These are phyloP conservation scores for Macroventuria anomochaeta DNA, from an alignment of 2,329 filamentous ascomycete genomes.

Conservation along the genomic window DNA sequence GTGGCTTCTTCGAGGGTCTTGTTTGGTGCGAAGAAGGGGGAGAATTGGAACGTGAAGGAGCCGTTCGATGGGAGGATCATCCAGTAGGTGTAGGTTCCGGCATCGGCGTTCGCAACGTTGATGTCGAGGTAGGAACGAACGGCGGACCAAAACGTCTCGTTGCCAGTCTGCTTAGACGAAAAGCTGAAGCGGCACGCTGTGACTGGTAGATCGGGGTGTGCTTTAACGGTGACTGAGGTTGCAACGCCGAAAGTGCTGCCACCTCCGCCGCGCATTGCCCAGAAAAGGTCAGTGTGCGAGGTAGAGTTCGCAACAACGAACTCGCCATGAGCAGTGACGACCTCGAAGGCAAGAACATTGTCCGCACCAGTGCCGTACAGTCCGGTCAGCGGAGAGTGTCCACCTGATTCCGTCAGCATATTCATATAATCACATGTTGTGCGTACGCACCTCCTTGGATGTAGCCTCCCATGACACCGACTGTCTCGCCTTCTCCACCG, in stretches of 20 bases:
- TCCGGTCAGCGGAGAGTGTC: conserved; percentile 61
- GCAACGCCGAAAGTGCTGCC: conserved; percentile 46
- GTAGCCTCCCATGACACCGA: conserved; percentile 58
- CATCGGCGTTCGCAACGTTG: conserved; percentile 46
- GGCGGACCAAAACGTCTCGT: conserved; percentile 47
- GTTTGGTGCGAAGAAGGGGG: conserved; percentile 45
- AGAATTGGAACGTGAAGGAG: conserved; percentile 43
- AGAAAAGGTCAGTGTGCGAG: conserved; percentile 44
- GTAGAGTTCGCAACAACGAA: conserved; percentile 41
- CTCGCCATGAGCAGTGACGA: conserved; percentile 42
- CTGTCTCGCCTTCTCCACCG: conserved; percentile 58
- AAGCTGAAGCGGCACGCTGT: conserved; percentile 44
- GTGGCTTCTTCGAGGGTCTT: conserved; percentile 41
- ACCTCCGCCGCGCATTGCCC: conserved; percentile 46
- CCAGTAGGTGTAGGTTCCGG: conserved; percentile 46
- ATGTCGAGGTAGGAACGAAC: conserved; percentile 39
- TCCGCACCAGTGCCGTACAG: conserved; percentile 51
- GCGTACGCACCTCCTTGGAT: conserved; percentile 51
- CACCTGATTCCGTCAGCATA: conserved; percentile 28
- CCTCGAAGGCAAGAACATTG: conserved; percentile 45
- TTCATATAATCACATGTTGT: fast-evolving
- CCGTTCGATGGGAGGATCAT: conserved; percentile 42
- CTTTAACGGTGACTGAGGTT: conserved; percentile 44
- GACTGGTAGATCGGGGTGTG: conserved; percentile 42
- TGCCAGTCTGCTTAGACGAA: conserved; percentile 37